phyloP scores from a whole-genome alignment of 2,329 filamentous ascomycete species.

The Pseudogymnoascus sp. region DNA sequence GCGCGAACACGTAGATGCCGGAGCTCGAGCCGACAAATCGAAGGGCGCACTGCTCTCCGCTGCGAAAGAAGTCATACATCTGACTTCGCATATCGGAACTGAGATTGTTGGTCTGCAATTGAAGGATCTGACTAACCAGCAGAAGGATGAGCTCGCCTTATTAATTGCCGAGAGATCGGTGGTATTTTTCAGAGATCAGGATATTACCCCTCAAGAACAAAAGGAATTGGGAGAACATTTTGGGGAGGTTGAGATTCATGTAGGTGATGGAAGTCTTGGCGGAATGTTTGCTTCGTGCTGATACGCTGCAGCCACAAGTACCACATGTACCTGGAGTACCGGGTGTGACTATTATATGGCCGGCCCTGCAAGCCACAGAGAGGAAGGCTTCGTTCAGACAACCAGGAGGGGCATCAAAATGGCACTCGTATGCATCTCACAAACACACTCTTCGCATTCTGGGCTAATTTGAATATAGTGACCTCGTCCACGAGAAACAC shows the following conservation, averaged over 20 bases:
- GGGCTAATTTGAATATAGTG: conserved; percentile 26
- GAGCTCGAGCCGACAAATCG: conserved; percentile 56
- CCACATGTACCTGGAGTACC: conserved; percentile 61
- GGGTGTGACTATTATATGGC: conserved; percentile 64
- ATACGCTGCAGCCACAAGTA: conserved; percentile 52
- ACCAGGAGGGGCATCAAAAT: conserved; percentile 59
- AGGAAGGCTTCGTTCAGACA: conserved; percentile 53
- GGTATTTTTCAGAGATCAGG: conserved; percentile 35
- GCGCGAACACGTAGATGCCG: conserved; percentile 51
- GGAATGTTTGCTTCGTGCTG: not conserved
- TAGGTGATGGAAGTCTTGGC: conserved; percentile 32
- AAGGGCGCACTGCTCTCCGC: conserved; percentile 55
- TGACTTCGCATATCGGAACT: conserved; percentile 34
- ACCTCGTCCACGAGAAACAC: conserved; percentile 64
- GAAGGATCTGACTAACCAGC: conserved; percentile 31
- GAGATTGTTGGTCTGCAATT: conserved; percentile 37
- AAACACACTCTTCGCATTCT: not conserved
- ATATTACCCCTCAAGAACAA: conserved; percentile 55
- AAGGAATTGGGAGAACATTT: conserved; percentile 55
- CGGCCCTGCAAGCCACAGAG: conserved; percentile 58
- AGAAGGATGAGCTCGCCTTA: conserved; percentile 37
- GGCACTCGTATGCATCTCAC: conserved; percentile 46
- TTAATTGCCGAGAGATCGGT: conserved; percentile 36
- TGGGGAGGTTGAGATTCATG: conserved; percentile 62
- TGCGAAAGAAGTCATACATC: conserved; percentile 54